Base-by-base conservation (phyloP, 2,329 filamentous ascomycete genomes). In the Xylariaceae sp. region DNA sequence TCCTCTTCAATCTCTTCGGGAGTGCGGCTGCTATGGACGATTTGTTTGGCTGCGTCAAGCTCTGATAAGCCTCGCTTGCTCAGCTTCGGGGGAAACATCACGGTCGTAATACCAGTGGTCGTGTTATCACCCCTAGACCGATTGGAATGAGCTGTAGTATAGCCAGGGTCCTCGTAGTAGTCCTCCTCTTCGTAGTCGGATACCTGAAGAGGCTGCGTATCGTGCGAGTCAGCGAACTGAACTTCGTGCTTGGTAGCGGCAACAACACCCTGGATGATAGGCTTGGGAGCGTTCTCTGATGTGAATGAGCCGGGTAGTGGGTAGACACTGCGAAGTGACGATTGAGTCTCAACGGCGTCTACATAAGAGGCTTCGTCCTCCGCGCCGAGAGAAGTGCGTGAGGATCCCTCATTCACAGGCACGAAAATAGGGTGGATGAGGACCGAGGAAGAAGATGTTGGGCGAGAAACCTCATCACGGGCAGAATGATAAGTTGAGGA, bases 1-100 rank as follows among this genome's bases (percentile, higher is more conserved):
- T 97, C 93, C 59, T 97, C 93, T 56, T 96, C 89, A 42, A 91
- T 76, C 52, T 96, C 91, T 52, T 94, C 89, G 5, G 75, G 69
- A 1, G 83, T 84, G 22, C 82, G 80, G 28, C 81, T 84, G 31
- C 75, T 72, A 60, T 90, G 83, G 13, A 96, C 89, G 55, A 86
- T 78, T 6, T 78, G 66, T 63, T 81, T 86, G 2, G 81, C 81
- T 16, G 76, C 70, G 13, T 87, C 84, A 39, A 97, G 77, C 72
- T 97, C 91, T 36, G 83, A 81, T 64, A 84, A 79, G 34, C 85
- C 80, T 61, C 86, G 86, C 55, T 81, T 77, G 22, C 85, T 90
- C 57, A 88, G 73, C 60, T 83, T 83, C 10, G 93, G 93, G 34
- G 87, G 86, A 6, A 95, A 75, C 45, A 96, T 74, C 18, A 65